Evolutionary conservation across 306 rosid genomes (phyloP).

Genomic region (Astragalus glycyphyllos): DNA sequence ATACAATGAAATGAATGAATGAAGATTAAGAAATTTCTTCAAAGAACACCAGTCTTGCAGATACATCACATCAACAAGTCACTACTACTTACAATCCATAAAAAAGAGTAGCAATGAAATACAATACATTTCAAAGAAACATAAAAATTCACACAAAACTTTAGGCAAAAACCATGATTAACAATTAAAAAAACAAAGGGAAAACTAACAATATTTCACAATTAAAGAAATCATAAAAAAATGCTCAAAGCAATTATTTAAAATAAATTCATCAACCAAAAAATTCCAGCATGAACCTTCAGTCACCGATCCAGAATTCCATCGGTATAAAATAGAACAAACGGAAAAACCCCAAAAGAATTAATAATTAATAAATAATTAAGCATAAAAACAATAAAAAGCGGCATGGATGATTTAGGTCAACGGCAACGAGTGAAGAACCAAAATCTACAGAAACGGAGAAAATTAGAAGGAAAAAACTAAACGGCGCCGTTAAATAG

Average conservation of each 20-base stretch:
- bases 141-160: background rate
- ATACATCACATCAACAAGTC: background rate
- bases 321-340: background rate
- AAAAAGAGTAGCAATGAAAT: constrained; percentile 11
- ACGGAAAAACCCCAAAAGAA: background rate
- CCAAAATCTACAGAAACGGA: constrained; percentile 19
- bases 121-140: constrained; percentile 4
- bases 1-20: background rate
- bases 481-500: constrained; percentile 1
- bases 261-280: constrained; percentile 11
- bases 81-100: background rate
- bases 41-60: background rate
- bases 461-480: background rate
- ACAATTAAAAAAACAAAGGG: background rate
- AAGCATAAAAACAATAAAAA: background rate
- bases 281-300: background rate
- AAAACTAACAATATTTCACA: background rate
- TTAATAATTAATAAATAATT: no score
- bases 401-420: constrained; percentile 5
- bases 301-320: constrained; percentile 27
- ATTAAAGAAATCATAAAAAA: constrained; percentile 11
- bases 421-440: constrained; percentile 36
- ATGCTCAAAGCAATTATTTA: background rate
- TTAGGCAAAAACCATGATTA: background rate
- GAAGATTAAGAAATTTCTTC: background rate